phyloP scores from a whole-genome alignment of 768 basidiomycete species.

The Tricholoma furcatifolium region DNA sequence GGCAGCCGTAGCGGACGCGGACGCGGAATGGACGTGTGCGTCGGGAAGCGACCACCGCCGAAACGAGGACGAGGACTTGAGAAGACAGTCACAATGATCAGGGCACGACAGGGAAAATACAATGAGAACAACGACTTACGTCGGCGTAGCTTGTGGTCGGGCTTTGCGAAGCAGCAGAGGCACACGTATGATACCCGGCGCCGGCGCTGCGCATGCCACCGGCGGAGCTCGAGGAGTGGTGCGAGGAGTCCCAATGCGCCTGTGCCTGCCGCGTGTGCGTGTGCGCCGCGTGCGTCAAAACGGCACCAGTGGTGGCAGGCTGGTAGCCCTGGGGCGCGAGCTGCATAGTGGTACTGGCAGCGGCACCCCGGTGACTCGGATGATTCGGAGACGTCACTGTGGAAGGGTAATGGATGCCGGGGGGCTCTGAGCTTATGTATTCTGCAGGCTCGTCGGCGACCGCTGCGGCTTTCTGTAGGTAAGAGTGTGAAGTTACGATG shows the following conservation, averaged over 20 bases:
- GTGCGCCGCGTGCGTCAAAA: too few species aligned
- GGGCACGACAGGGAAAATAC: neutral
- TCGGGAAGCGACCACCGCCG: constrained; percentile 16
- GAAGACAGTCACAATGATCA: neutral
- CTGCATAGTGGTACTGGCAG: neutral
- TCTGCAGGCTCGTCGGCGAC: constrained; percentile 1
- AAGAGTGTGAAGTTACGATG: constrained; percentile 15
- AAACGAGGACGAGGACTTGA: constrained; percentile 1
- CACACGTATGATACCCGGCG: constrained; percentile 5
- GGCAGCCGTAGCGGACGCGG: too few species aligned
- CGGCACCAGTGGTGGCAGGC: too few species aligned
- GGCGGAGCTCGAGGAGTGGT: neutral
- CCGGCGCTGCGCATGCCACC: constrained; percentile 1
- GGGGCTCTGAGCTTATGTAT: constrained; percentile 11
- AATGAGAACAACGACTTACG: constrained; percentile 4
- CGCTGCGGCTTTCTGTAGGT: constrained; percentile 12
- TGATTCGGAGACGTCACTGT: neutral
- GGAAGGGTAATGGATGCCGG: constrained; percentile 6
- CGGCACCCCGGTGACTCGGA: neutral
- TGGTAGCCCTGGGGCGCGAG: constrained; percentile 1
- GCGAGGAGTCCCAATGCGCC: neutral
- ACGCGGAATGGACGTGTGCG: constrained; percentile 1
- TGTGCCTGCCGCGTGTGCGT: too few species aligned
- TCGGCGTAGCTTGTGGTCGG: neutral
- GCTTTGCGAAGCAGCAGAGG: constrained; percentile 1